Base-by-base conservation (phyloP, 495 filamentous ascomycete species). In the Apodospora peruviana region DNA sequence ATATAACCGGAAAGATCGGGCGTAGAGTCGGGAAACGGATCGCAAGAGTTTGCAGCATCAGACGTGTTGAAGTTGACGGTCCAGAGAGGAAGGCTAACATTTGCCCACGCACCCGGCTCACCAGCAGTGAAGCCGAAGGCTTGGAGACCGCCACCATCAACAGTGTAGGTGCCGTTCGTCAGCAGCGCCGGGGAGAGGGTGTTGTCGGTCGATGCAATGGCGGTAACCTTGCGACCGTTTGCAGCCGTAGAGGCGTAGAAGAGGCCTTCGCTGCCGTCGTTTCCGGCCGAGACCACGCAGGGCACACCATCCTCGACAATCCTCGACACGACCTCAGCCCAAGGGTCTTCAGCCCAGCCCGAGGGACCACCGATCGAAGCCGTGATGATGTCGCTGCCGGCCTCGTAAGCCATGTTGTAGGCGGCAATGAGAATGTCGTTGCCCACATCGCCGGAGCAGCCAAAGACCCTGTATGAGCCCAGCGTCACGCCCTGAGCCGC, bases 301-400 rank as follows among this genome's bases (percentile, higher is more conserved):
- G 77, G 76, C 2, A 81, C 71, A 22, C 79, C 79, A 23, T 69
- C 62, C 12, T 73, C 69, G n/a, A 78, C 77, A 47, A 81, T 80
- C 19, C 74, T 68, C 23, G 72, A 71, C 14, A 78, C 74, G 2
- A 70, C 76, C 10, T 68, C 65, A 14, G 74, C 69, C 76, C 77
- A 80, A 5, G 74, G 69, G 37, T 77, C 76, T 53, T 81, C 77
- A 2, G 65, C 64, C 77, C 77, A 82, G 11, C 79, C 79, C 0
- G 67, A 71, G 19, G 76, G 61, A 0, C 71, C 71, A n/a, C 79
- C 79, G 40, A 83, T 74, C 5, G 77, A 81, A 10, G 76, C 76
- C 21, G 79, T 78, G 55, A 83, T 83, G 53, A 83, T 72, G 56
- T 82, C 77, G 23, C 72, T 75, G 11, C 77, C 77, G 37, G 65